These are phyloP conservation scores for Yamadazyma philogaea DNA, from an alignment of 805 yeast species.

Conservation along the genomic window DNA sequence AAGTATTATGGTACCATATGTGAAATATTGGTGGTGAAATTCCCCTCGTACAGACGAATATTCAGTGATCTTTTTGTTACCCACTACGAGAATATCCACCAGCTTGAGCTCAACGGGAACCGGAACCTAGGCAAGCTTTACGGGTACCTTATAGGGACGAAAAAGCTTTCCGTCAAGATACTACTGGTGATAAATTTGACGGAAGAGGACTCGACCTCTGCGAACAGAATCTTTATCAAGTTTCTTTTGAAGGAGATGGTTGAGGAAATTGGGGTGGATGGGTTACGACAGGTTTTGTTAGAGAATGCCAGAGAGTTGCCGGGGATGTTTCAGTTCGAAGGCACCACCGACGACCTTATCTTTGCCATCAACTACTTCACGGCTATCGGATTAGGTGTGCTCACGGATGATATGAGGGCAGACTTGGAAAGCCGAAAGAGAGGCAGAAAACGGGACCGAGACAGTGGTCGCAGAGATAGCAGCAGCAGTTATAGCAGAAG, in stretches of 20 bases:
- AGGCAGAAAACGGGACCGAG: conserved; percentile 15
- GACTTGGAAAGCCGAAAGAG: conserved; percentile 27
- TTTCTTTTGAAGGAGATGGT: conserved; percentile 76
- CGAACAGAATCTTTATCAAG: conserved; percentile 77
- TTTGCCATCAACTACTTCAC: conserved; percentile 90
- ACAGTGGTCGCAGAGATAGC: conserved; percentile 14
- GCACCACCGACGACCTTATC: conserved; percentile 52
- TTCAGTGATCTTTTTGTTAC: conserved; percentile 53
- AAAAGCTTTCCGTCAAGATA: conserved; percentile 61
- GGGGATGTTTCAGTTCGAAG: conserved; percentile 62
- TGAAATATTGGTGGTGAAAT: conserved; percentile 39
- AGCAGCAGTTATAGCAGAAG: conserved; percentile 15
- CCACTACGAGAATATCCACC: conserved; percentile 57
- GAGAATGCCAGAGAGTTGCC: conserved; percentile 42
- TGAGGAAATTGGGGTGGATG: conserved; percentile 65
- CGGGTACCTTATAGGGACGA: conserved; percentile 78
- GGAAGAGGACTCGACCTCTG: conserved; percentile 72
- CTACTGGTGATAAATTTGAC: conserved; percentile 57
- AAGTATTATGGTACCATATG: conserved; percentile 79
- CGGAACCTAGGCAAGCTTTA: conserved; percentile 80
- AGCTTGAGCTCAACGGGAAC: conserved; percentile 67
- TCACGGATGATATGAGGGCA: conserved; percentile 81
- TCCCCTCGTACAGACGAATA: conserved; percentile 45
- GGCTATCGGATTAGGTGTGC: conserved; percentile 81
- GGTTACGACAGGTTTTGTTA: conserved; percentile 52